These are phyloP conservation scores for Clonostachys solani DNA, from an alignment of 2,329 filamentous ascomycete genomes.

Conservation along the genomic window DNA sequence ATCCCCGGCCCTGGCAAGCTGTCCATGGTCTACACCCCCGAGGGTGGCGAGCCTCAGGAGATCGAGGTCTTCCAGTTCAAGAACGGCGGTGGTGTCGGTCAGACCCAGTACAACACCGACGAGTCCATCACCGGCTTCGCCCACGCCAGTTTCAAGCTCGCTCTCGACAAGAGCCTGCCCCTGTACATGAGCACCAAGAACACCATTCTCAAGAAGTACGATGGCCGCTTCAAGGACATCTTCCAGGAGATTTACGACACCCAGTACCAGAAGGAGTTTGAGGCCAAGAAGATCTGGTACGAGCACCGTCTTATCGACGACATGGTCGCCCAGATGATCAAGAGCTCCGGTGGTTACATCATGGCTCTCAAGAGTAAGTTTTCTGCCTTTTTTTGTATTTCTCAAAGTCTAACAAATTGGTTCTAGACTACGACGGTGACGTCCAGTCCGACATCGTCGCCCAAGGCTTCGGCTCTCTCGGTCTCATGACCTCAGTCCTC, in stretches of 20 bases:
- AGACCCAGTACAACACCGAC: constrained; percentile 98
- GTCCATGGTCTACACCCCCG: constrained; percentile 91
- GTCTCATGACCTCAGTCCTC: constrained; percentile 96
- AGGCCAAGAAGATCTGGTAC: constrained; percentile 94
- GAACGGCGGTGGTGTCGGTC: constrained; percentile 79
- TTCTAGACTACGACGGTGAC: constrained; percentile 91
- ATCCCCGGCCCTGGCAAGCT: constrained; percentile 81
- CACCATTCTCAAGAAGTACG: constrained; percentile 98
- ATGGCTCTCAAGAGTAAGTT: constrained; percentile 95
- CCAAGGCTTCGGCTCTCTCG: constrained; percentile 95
- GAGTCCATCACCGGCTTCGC: constrained; percentile 94
- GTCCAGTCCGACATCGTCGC: constrained; percentile 98
- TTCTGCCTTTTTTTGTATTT: not conserved
- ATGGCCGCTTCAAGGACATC: constrained; percentile 98
- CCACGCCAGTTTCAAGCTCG: constrained; percentile 94
- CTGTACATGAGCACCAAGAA: constrained; percentile 99
- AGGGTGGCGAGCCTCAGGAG: constrained; percentile 74
- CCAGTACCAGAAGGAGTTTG: constrained; percentile 83
- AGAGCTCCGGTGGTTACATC: constrained; percentile 92
- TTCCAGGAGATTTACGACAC: constrained; percentile 96
- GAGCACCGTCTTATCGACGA: constrained; percentile 99
- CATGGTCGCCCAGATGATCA: constrained; percentile 99
- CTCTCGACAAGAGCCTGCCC: constrained; percentile 80
- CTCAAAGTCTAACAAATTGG: constrained; percentile 4
- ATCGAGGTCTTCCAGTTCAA: constrained; percentile 91